Percentiles rank a stretch among this genome's conserved stretches.
Conservation (phyloP, 176 grass and related monocot species). For the Poa annua region DNA sequence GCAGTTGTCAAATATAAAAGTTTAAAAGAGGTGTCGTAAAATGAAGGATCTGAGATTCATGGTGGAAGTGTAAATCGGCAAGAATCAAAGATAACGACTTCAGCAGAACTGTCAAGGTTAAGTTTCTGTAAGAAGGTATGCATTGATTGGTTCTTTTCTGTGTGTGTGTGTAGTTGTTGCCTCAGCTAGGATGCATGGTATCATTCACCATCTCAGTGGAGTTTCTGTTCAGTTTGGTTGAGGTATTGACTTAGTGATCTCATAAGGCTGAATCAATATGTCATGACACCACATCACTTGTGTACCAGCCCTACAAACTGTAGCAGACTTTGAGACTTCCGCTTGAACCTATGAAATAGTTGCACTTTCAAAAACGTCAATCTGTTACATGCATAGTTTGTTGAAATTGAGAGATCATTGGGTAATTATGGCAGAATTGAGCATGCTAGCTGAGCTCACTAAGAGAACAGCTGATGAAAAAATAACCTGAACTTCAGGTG, state of each 20-base stretch:
- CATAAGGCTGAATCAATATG: background rate
- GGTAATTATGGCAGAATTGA: background rate
- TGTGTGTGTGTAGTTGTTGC: background rate
- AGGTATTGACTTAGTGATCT: background rate
- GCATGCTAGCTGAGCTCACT: background rate
- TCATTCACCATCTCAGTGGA: slow-evolving; percentile 16
- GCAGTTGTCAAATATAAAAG: background rate
- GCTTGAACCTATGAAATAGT: background rate
- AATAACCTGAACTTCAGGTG: background rate
- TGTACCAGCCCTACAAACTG: background rate
- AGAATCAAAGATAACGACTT: background rate
- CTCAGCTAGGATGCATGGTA: slow-evolving; percentile 4
- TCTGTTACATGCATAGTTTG: background rate
- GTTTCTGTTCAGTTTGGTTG: background rate
- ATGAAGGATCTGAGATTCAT: background rate
- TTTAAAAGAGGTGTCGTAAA: background rate
- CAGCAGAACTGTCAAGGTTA: background rate
- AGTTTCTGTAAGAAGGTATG: slow-evolving; percentile 24
- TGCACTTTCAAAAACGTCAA: background rate
- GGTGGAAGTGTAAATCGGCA: background rate
- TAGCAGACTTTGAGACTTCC: background rate
- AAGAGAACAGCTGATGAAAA: slow-evolving; percentile 3
- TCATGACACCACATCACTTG: background rate
- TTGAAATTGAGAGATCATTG: background rate
- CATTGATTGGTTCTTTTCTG: background rate